A percentile compares a stretch with the other conserved stretches of the same genome.
phyloP scores from a whole-genome alignment of 192 early-diverging fungal genomes.

The Paraglomus occultum region DNA sequence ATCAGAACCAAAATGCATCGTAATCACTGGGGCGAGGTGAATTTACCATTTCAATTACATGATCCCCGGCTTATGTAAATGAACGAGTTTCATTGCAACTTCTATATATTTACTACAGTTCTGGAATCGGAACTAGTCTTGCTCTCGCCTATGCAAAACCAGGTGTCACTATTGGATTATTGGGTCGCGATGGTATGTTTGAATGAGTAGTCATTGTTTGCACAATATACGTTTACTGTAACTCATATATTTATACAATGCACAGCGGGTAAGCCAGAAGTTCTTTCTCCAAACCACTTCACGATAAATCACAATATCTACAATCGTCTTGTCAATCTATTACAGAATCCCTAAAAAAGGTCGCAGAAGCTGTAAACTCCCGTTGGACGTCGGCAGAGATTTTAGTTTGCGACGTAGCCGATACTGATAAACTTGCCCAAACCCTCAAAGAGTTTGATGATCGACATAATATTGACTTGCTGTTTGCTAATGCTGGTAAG shows the following conservation, averaged over 20 bases:
- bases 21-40: slow-evolving; percentile 21
- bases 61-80: not conserved
- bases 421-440: slow-evolving; percentile 12
- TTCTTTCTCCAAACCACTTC: too few relatives aligned
- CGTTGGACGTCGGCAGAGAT: slow-evolving; percentile 4
- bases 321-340: too few relatives aligned
- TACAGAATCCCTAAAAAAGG: slow-evolving; percentile 6
- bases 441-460: slow-evolving; percentile 27
- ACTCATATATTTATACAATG: too few relatives aligned
- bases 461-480: slow-evolving; percentile 28
- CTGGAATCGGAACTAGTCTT: slow-evolving; percentile 23
- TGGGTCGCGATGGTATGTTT: not conserved
- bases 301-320: too few relatives aligned
- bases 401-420: slow-evolving; percentile 20
- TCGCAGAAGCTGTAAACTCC: not conserved
- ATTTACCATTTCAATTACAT: not conserved
- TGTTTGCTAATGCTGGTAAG: slow-evolving; percentile 36
- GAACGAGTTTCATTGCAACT: too few relatives aligned
- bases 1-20: slow-evolving; percentile 1
- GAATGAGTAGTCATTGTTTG: not conserved
- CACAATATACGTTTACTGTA: too few relatives aligned
- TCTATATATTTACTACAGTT: not conserved
- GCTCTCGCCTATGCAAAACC: slow-evolving; percentile 25
- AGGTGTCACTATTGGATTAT: slow-evolving; percentile 23
- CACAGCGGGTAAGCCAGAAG: too few relatives aligned